phyloP scores from a whole-genome alignment of 148 eudicot genomes.

The Camellia granthamiana region DNA sequence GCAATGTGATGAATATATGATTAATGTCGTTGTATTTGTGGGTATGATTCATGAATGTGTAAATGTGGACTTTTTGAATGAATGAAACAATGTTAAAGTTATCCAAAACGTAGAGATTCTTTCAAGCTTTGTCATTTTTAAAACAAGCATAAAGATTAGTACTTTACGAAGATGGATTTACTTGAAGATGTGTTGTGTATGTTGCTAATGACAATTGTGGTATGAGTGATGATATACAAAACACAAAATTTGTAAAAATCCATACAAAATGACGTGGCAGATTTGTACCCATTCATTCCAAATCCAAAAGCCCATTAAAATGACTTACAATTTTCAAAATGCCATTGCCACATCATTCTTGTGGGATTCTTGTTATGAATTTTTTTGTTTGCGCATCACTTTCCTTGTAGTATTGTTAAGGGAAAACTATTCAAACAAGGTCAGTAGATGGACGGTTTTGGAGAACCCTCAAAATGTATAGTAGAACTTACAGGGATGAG shows the following conservation, averaged over 20 bases:
- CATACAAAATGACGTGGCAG: too few relatives aligned
- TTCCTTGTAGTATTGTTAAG: not conserved
- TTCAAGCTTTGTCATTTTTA: not conserved
- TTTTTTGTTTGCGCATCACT: too few relatives aligned
- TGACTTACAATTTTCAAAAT: too few relatives aligned
- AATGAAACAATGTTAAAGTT: not conserved
- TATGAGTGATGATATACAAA: too few relatives aligned
- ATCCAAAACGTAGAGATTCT: not conserved
- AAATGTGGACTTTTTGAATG: not conserved
- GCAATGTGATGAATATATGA: not conserved
- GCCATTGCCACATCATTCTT: too few relatives aligned
- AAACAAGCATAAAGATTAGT: not conserved
- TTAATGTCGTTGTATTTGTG: not conserved
- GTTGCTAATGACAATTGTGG: constrained; percentile 2
- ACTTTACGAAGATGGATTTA: not conserved
- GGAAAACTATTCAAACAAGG: not conserved
- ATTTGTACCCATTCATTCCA: too few relatives aligned
- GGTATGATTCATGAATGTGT: not conserved
- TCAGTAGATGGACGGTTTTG: not conserved
- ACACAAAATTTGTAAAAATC: too few relatives aligned
- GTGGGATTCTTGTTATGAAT: too few relatives aligned
- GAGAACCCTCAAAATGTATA: not conserved
- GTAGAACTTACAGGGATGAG: not conserved
- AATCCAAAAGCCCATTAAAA: too few relatives aligned
- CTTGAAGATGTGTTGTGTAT: not conserved